Conservation (phyloP, 2,329 filamentous ascomycete species). For the Teratosphaeria pseudoeucalypti region DNA sequence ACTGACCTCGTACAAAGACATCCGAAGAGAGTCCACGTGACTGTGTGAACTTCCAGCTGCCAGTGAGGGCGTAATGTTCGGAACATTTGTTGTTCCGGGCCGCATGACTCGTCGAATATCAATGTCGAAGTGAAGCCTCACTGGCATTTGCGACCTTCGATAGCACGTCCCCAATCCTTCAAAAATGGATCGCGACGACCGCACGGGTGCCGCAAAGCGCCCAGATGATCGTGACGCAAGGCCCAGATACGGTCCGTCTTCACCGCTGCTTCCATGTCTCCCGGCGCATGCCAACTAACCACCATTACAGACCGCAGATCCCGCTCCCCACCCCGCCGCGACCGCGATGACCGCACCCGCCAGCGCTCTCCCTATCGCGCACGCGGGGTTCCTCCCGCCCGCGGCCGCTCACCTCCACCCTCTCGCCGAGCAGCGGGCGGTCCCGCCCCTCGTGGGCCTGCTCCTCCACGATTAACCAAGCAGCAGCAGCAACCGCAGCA, state of each 20-base stretch:
- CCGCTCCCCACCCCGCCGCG: conserved; percentile 20
- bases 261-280: background rate
- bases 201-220: conserved; percentile 13
- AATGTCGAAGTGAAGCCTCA: background rate
- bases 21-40: background rate
- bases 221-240: conserved; percentile 17
- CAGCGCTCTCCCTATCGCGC: conserved; percentile 16
- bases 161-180: background rate
- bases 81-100: background rate
- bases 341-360: conserved; percentile 20
- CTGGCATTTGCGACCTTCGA: background rate
- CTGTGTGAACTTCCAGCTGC: too few species aligned
- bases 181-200: conserved; percentile 19
- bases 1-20: background rate
- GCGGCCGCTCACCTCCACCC: conserved; percentile 4
- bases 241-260: conserved; percentile 16
- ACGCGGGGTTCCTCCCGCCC: background rate
- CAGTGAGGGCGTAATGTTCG: background rate
- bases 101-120: background rate
- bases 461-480: conserved; percentile 13
- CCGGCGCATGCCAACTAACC: conserved; percentile 6
- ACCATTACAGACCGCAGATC: conserved; percentile 17
- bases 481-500: background rate
- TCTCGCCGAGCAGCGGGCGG: conserved; percentile 1
- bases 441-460: conserved; percentile 9